Evolutionary conservation across 148 eudicot species (phyloP).

Genomic region (Limonium bicolor): DNA sequence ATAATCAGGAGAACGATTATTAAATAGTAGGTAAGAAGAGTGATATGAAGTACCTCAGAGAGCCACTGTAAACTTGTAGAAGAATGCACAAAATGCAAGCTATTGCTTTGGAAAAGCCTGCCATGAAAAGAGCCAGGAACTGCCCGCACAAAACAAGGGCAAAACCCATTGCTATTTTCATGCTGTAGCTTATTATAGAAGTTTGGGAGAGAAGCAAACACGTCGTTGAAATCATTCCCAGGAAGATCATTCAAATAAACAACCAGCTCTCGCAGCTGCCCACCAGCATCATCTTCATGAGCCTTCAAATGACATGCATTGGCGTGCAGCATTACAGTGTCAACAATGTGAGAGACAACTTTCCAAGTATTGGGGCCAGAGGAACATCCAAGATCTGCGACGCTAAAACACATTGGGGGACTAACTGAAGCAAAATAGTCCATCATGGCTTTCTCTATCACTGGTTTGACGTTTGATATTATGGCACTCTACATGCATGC

Average conservation of each 20-base stretch:
- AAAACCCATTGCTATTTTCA: conserved; percentile 15
- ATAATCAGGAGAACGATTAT: too few species aligned
- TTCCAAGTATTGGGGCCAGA: conserved; percentile 42
- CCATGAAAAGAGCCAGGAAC: conserved; percentile 55
- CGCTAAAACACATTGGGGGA: conserved; percentile 9
- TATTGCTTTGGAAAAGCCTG: conserved; percentile 29
- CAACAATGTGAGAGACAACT: conserved; percentile 16
- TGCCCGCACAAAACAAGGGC: conserved; percentile 28
- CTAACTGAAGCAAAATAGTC: conserved; percentile 15
- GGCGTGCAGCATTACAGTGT: conserved; percentile 3
- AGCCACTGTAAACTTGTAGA: conserved; percentile 79
- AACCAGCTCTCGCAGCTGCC: conserved; percentile 37
- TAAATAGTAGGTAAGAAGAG: too few species aligned
- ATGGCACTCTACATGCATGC: conserved; percentile 27
- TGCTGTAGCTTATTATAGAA: conserved; percentile 12
- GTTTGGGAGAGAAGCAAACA: conserved; percentile 23
- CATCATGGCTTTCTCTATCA: conserved; percentile 24
- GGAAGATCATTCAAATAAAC: conserved; percentile 54
- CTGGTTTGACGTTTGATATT: conserved; percentile 21
- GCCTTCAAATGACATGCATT: too few species aligned
- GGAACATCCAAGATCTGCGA: conserved; percentile 69
- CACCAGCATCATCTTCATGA: too few species aligned
- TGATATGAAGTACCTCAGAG: conserved; percentile 79
- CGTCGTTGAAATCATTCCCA: conserved; percentile 48
- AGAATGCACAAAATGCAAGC: conserved; percentile 61